These are phyloP conservation scores for Tripterygium wilfordii DNA, from an alignment of 177 flowering plant species.

Conservation along the genomic window DNA sequence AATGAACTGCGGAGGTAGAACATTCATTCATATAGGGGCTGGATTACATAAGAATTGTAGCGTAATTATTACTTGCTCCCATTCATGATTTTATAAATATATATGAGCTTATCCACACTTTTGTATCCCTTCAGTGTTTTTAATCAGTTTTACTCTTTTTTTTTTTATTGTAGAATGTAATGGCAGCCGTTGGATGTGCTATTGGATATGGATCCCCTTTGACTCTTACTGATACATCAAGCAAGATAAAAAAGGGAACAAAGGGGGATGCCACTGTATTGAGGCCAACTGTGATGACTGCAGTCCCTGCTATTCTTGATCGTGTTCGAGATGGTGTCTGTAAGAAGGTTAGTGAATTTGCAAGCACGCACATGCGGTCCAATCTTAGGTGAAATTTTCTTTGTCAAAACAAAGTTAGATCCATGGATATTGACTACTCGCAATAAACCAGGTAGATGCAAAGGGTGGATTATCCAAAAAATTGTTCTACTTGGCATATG, in stretches of 20 bases:
- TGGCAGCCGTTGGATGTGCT: conserved; percentile 66
- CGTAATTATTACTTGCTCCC: not conserved
- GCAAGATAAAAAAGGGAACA: conserved; percentile 84
- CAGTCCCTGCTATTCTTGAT: conserved; percentile 97
- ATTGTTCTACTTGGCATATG: conserved; percentile 76
- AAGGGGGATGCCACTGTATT: conserved; percentile 81
- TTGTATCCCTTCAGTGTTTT: too few relatives aligned
- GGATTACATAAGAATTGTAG: not conserved
- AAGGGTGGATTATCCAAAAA: conserved; percentile 78
- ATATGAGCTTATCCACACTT: too few relatives aligned
- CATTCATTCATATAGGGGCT: not conserved
- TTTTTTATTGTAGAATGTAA: conserved; percentile 43
- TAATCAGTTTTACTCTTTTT: too few relatives aligned
- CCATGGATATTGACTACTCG: conserved; percentile 4
- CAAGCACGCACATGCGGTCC: not conserved
- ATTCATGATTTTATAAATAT: not conserved
- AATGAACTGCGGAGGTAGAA: conserved; percentile 94
- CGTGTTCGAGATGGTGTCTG: conserved; percentile 93
- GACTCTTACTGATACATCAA: conserved; percentile 93
- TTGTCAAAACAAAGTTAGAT: not conserved
- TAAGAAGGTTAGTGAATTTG: conserved; percentile 58
- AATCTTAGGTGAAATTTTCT: not conserved
- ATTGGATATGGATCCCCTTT: conserved; percentile 95
- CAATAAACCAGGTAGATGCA: conserved; percentile 65
- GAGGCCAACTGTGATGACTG: conserved; percentile 80